phyloP scores from a whole-genome alignment of 2,329 filamentous ascomycete genomes.

The Exophiala xenobiotica region DNA sequence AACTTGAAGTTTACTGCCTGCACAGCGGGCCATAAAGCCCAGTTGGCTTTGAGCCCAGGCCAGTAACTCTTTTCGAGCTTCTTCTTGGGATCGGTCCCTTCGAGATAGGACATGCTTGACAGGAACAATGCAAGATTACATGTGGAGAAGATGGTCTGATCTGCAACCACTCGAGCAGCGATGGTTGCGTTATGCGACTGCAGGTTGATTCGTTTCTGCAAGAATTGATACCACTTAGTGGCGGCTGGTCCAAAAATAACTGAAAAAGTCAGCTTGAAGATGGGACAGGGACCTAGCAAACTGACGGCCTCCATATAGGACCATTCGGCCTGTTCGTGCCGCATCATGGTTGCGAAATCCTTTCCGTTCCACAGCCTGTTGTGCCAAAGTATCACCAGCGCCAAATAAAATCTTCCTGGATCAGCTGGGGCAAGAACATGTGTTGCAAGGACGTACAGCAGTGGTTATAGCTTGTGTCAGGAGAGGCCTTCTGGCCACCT shows the following conservation, averaged over 20 bases:
- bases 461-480: slow-evolving; percentile 91
- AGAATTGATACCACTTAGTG: slow-evolving; percentile 80
- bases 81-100: slow-evolving; percentile 64
- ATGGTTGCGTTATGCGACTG: slow-evolving; percentile 68
- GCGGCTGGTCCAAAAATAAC: slow-evolving; percentile 84
- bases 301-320: slow-evolving; percentile 50
- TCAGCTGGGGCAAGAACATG: slow-evolving; percentile 7
- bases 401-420: slow-evolving; percentile 72
- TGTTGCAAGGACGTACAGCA: slow-evolving; percentile 50
- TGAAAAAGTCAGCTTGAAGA: slow-evolving; percentile 36
- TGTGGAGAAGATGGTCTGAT: slow-evolving; percentile 84
- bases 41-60: slow-evolving; percentile 75
- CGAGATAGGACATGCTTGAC: slow-evolving; percentile 77
- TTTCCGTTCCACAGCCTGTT: slow-evolving; percentile 83
- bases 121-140: slow-evolving; percentile 79
- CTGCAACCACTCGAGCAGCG: slow-evolving; percentile 71
- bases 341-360: slow-evolving; percentile 74
- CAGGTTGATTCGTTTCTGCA: slow-evolving; percentile 68
- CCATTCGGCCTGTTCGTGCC: slow-evolving; percentile 49
- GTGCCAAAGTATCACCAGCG: slow-evolving; percentile 84
- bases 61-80: slow-evolving; percentile 72
- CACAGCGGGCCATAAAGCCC: slow-evolving; percentile 82
- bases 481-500: slow-evolving; percentile 75
- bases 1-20: slow-evolving; percentile 86
- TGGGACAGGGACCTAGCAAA: neutral